These are phyloP conservation scores for Monosporozyma yasuniensis DNA, from an alignment of 805 yeast genomes.

Conservation along the genomic window DNA sequence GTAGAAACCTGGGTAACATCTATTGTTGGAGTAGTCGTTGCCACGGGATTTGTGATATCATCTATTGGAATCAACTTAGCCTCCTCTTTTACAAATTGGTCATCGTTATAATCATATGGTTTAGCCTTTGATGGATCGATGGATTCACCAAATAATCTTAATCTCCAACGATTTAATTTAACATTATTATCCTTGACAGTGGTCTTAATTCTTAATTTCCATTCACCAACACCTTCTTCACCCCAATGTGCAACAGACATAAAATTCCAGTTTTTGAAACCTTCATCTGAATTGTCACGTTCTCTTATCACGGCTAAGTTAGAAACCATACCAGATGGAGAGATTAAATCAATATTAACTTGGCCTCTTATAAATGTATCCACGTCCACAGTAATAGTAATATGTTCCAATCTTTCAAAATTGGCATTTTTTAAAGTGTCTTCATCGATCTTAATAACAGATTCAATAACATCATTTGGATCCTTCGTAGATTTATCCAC, in stretches of 20 bases:
- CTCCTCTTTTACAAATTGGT: neutral
- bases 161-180: slow-evolving; percentile 57
- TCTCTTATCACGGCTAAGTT: slow-evolving; percentile 62
- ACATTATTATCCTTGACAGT: slow-evolving; percentile 32
- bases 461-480: slow-evolving; percentile 23
- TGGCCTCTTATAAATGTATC: slow-evolving; percentile 59
- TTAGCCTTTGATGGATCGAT: slow-evolving; percentile 55
- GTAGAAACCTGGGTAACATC: slow-evolving; percentile 5
- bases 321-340: slow-evolving; percentile 72
- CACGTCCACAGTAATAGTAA: slow-evolving; percentile 71
- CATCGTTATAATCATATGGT: slow-evolving; percentile 18
- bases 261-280: slow-evolving; percentile 79
- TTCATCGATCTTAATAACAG: slow-evolving; percentile 38
- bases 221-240: slow-evolving; percentile 78
- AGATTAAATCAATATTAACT: slow-evolving; percentile 51
- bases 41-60: neutral
- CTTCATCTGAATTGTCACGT: slow-evolving; percentile 45
- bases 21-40: slow-evolving; percentile 1
- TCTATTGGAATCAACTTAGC: slow-evolving; percentile 1
- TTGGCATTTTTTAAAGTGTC: slow-evolving; percentile 47
- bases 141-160: slow-evolving; percentile 76
- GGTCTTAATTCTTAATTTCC: slow-evolving; percentile 64
- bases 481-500: slow-evolving; percentile 28
- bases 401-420: slow-evolving; percentile 71
- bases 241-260: slow-evolving; percentile 99